Base-by-base conservation (phyloP, 805 yeast genomes). In the Spathaspora girioi region DNA sequence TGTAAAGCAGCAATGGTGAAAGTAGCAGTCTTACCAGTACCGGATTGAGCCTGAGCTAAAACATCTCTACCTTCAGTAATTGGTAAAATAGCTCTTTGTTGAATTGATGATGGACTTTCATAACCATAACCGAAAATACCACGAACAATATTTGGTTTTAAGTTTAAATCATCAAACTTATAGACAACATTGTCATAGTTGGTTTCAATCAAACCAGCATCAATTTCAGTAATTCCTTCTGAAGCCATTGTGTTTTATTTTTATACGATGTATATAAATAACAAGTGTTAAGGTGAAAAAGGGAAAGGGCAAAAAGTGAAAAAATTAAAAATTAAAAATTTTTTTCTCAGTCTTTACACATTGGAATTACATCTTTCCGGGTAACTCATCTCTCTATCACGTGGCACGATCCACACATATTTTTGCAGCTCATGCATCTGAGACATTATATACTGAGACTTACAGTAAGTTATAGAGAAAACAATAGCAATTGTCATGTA, bases 21-120 rank as follows among this genome's bases (percentile, higher is more conserved):
- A 19, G 96, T 87, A 52, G 96, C 96, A n/a, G 96, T 87, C 72
- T 87, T 87, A 68, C 96, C 96, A 27, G 96, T 87, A 67, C 96
- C 96, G 32, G 93, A 87, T 73, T 87, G 96, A 48, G 94, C 93
- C 71, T 87, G 96, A 52, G 94, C 96, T 57, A 87, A 68, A 31
- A 75, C 78, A 63, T 87, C 93, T 61, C 84, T 71, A 43, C 92
- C 92, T 52, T 82, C 80, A 54, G 87, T 84, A 59, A 87, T 86
- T 63, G 87, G 93, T 66, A 82, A 76, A 58, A 87, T 87, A 46
- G 94, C 96, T 61, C 94, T 73, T 51, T 85, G 83, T 68, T 87
- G 96, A 66, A 87, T 88, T 38, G 94, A 89, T 38, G 90, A 84
- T 38, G 96, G 96, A 20, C 81, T 73, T 69, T 87, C 92, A 69